Evolutionary conservation across 1,139 yeast genomes (phyloP), one percentile per base, ranked within the genome.

Genomic region (Candida neerlandica): DNA sequence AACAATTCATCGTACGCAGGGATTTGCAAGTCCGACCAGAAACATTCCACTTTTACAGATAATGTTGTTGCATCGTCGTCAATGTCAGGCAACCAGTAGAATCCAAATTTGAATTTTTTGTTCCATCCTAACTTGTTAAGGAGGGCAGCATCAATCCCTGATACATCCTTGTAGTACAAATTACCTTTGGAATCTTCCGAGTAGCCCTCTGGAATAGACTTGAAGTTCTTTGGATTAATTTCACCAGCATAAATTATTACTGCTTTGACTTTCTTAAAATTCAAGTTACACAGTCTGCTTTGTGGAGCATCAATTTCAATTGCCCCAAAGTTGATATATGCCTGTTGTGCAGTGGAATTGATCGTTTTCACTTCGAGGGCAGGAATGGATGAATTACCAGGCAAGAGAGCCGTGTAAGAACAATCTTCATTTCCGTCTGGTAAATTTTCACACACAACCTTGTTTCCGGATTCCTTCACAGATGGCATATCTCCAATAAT

Each of bases 11-110:
- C 82, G 55, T 75, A 82, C 1, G 94, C 91, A 0, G 95, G 92
- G 3, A 89, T 67, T 16, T 46, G 42, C 59, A 80, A 78, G 55
- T 89, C 95, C 10, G 87, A 85, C 95, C 95, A 89, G 58, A 70
- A 80, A 62, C 96, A 89, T 26, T 78, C 72, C 4, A 89, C 75
- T 9, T 70, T 66, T 1, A 89, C 73, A 1, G 85, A 86, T 50
- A 89, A 65, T 33, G 65, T 63, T 49, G 65, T 66, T 39, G 70
- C 69, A 5, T 64, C 62, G 43, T 67, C 71, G 42, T 63, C 70
- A 51, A 85, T 73, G 50, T 78, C 78, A 4, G 96, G 96, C 40
- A 87, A 73, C 96, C 96, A 89, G 60, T 87, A 88, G 49, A 90
- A 62, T 1, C 85, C 88, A 45, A 90, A 55, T 55, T 78, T 86